These are phyloP conservation scores for Penicillium glabrum DNA, from an alignment of 2,329 filamentous ascomycete species.

Conservation along the genomic window DNA sequence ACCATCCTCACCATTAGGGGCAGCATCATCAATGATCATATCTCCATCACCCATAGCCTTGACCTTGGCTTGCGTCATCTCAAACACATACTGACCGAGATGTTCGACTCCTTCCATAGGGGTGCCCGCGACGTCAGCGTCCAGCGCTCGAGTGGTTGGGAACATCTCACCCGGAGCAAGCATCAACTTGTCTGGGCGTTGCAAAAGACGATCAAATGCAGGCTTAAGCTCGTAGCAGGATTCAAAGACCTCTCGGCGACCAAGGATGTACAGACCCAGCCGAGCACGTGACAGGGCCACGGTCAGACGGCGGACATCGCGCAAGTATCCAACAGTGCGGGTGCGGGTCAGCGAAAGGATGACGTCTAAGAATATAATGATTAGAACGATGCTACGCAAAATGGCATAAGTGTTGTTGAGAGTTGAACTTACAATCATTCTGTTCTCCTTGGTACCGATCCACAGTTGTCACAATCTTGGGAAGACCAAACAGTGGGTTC, in stretches of 20 bases:
- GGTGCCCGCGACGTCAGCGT: slow-evolving; percentile 54
- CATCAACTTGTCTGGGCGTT: slow-evolving; percentile 76
- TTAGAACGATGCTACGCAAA: slow-evolving; percentile 11
- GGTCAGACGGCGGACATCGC: slow-evolving; percentile 88
- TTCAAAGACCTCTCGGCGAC: slow-evolving; percentile 84
- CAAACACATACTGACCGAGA: slow-evolving; percentile 90
- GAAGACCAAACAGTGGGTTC: slow-evolving; percentile 83
- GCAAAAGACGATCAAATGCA: slow-evolving; percentile 76
- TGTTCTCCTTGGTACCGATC: slow-evolving; percentile 99
- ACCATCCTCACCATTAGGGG: slow-evolving; percentile 29
- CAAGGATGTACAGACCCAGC: slow-evolving; percentile 87
- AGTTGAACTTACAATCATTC: slow-evolving; percentile 78
- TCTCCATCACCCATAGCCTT: slow-evolving; percentile 54
- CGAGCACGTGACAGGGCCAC: slow-evolving; percentile 91
- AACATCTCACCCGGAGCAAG: slow-evolving; percentile 86
- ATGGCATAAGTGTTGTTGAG: background rate
- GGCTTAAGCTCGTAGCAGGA: slow-evolving; percentile 82
- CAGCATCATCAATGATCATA: slow-evolving; percentile 36
- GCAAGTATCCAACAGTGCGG: slow-evolving; percentile 83
- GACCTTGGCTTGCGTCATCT: slow-evolving; percentile 81
- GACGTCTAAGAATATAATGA: slow-evolving; percentile 62
- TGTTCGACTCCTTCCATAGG: slow-evolving; percentile 92
- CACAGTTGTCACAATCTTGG: slow-evolving; percentile 87
- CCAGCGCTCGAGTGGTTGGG: slow-evolving; percentile 60
- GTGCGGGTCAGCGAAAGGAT: slow-evolving; percentile 92